A percentile compares a stretch with the other conserved stretches of the same genome.
Evolutionary conservation across 2,329 filamentous ascomycete genomes (phyloP).

Genomic region (Xylaria sp.): DNA sequence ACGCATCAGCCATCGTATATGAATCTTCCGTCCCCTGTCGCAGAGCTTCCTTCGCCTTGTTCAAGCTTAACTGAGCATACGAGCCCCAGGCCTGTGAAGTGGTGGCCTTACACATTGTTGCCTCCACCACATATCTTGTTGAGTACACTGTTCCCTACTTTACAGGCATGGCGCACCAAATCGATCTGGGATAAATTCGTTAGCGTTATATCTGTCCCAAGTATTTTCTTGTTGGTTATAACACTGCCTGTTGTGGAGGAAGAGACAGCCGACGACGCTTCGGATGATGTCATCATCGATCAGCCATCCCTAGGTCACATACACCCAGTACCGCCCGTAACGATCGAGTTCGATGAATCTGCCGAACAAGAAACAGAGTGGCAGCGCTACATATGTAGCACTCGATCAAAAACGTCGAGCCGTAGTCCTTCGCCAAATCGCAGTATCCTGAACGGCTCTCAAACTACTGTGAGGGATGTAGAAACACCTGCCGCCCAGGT

Average conservation of each 20-base stretch:
- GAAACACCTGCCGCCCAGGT: slow-evolving; percentile 24
- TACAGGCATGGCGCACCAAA: slow-evolving; percentile 84
- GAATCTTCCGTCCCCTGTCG: slow-evolving; percentile 61
- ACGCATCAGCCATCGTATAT: slow-evolving; percentile 63
- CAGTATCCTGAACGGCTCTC: slow-evolving; percentile 42
- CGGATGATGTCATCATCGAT: slow-evolving; percentile 51
- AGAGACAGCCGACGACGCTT: slow-evolving; percentile 63
- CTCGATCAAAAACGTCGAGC: slow-evolving; percentile 49
- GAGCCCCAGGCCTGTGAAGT: slow-evolving; percentile 65
- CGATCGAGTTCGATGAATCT: slow-evolving; percentile 48
- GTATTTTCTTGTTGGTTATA: slow-evolving; percentile 87
- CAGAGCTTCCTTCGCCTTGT: slow-evolving; percentile 58
- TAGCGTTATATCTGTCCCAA: slow-evolving; percentile 85
- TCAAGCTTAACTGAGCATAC: slow-evolving; percentile 53
- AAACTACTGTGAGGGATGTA: slow-evolving; percentile 21
- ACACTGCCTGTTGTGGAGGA: slow-evolving; percentile 92
- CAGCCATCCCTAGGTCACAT: slow-evolving; percentile 43
- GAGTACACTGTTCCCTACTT: slow-evolving; percentile 84
- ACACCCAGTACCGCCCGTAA: slow-evolving; percentile 50
- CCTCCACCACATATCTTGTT: slow-evolving; percentile 77
- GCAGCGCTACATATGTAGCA: slow-evolving; percentile 66
- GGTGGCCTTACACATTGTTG: slow-evolving; percentile 84
- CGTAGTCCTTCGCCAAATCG: slow-evolving; percentile 48
- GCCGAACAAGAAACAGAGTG: slow-evolving; percentile 64
- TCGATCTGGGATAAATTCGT: slow-evolving; percentile 84